Conservation (phyloP, 2,329 filamentous ascomycete species). For the Zarea fungicola region DNA sequence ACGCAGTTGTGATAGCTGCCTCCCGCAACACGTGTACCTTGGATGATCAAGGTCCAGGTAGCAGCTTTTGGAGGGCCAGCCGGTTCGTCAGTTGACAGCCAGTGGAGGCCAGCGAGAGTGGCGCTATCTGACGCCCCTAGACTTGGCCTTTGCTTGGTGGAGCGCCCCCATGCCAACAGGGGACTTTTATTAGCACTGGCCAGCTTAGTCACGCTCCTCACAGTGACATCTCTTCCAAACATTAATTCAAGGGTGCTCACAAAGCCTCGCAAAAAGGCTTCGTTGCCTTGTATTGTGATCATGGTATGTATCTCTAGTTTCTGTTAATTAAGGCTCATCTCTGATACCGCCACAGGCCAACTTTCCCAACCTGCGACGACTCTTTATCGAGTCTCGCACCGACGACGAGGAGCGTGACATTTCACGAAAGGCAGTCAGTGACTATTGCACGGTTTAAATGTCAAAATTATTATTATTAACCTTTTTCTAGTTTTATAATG, state of each 20-base stretch:
- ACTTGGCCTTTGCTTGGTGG: conserved; percentile 3
- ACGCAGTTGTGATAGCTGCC: background rate
- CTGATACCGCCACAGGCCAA: conserved; percentile 50
- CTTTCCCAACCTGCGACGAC: conserved; percentile 87
- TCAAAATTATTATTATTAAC: background rate
- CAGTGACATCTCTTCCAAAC: conserved; percentile 3
- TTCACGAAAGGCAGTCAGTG: conserved; percentile 79
- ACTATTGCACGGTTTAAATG: background rate
- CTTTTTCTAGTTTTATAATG: conserved; percentile 81
- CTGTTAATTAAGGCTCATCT: no score
- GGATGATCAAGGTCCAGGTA: conserved; percentile 7
- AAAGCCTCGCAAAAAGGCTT: background rate
- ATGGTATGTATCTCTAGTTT: background rate
- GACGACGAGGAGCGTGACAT: conserved; percentile 94
- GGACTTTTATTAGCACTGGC: background rate
- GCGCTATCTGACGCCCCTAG: conserved; percentile 8
- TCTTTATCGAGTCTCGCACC: conserved; percentile 90
- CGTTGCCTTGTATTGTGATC: conserved; percentile 1
- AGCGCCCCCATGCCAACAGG: background rate
- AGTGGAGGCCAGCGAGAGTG: conserved; percentile 1
- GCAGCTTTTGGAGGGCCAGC: no score
- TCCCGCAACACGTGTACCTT: conserved; percentile 12
- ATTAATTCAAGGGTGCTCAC: background rate
- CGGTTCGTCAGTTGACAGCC: background rate
- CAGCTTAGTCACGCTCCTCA: conserved; percentile 10